A percentile compares a stretch with the other conserved stretches of the same genome.
Conservation (phyloP, 2,329 filamentous ascomycete species). For the Davidsoniella australis region DNA sequence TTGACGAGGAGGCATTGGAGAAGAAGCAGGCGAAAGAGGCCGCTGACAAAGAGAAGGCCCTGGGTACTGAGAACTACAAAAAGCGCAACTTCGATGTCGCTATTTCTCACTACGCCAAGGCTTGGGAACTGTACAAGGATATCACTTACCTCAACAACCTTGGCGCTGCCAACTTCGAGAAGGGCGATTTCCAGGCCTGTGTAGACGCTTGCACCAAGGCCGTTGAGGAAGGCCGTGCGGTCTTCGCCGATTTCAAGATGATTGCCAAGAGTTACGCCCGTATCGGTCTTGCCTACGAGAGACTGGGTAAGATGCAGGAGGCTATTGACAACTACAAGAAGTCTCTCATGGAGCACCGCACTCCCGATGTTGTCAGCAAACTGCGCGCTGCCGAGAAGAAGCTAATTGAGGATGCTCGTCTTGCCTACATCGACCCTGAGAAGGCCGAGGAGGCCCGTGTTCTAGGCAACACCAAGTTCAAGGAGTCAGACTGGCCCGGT, state of each 20-base stretch:
- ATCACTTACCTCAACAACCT: slow-evolving; percentile 97
- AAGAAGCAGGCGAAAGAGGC: slow-evolving; percentile 84
- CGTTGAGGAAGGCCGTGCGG: slow-evolving; percentile 71
- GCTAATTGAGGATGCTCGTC: slow-evolving; percentile 57
- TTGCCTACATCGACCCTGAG: slow-evolving; percentile 71
- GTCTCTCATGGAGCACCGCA: slow-evolving; percentile 91
- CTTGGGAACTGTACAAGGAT: slow-evolving; percentile 89
- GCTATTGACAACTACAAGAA: slow-evolving; percentile 85
- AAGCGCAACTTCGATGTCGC: slow-evolving; percentile 93
- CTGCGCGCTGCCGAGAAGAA: slow-evolving; percentile 78
- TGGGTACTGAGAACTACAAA: slow-evolving; percentile 94
- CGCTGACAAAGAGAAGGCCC: slow-evolving; percentile 84
- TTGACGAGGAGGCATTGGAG: slow-evolving; percentile 68
- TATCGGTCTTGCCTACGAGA: slow-evolving; percentile 89
- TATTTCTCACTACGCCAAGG: slow-evolving; percentile 85
- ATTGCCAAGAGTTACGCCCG: slow-evolving; percentile 97
- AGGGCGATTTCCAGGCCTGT: slow-evolving; percentile 77
- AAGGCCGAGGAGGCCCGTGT: slow-evolving; percentile 94
- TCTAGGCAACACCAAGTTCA: slow-evolving; percentile 92
- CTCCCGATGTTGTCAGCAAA: slow-evolving; percentile 83
- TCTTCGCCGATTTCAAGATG: slow-evolving; percentile 92
- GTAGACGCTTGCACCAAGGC: slow-evolving; percentile 80
- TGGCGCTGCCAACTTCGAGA: slow-evolving; percentile 86
- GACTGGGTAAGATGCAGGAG: slow-evolving; percentile 57
- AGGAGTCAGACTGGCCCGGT: slow-evolving; percentile 85